Percentiles rank a stretch among this genome's conserved stretches.
phyloP scores from a whole-genome alignment of 148 eudicot genomes.

The Pouteria glomerata region DNA sequence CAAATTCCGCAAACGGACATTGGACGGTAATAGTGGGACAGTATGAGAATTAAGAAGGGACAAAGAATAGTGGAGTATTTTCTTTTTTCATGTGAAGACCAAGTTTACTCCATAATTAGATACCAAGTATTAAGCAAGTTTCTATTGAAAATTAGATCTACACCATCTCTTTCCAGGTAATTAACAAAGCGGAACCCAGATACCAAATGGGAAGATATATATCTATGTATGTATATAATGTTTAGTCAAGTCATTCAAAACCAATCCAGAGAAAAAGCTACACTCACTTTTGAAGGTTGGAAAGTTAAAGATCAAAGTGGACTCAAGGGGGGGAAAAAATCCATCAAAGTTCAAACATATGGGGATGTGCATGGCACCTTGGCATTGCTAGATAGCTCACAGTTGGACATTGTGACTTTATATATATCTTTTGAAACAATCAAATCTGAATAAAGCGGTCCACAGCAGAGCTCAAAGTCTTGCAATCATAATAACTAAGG shows the following conservation, averaged over 20 bases:
- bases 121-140: neutral
- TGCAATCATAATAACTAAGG: neutral
- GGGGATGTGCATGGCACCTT: neutral
- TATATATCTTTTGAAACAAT: neutral
- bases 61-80: slow-evolving; percentile 15
- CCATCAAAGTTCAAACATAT: neutral
- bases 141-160: neutral
- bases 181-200: slow-evolving; percentile 6
- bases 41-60: neutral
- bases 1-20: too few species aligned
- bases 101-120: neutral
- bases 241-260: slow-evolving; percentile 16
- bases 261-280: slow-evolving; percentile 10
- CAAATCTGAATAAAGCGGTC: neutral
- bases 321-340: too few species aligned
- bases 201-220: neutral
- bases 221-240: neutral
- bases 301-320: neutral
- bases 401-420: neutral
- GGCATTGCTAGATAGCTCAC: neutral
- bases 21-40: slow-evolving; percentile 9
- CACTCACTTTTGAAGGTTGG: slow-evolving; percentile 8
- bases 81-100: slow-evolving; percentile 18
- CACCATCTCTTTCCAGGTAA: neutral
- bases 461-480: neutral